A percentile compares a stretch with the other conserved stretches of the same genome.
Evolutionary conservation across 176 grass and related monocot genomes (phyloP).

Genomic region (Leersia perrieri): DNA sequence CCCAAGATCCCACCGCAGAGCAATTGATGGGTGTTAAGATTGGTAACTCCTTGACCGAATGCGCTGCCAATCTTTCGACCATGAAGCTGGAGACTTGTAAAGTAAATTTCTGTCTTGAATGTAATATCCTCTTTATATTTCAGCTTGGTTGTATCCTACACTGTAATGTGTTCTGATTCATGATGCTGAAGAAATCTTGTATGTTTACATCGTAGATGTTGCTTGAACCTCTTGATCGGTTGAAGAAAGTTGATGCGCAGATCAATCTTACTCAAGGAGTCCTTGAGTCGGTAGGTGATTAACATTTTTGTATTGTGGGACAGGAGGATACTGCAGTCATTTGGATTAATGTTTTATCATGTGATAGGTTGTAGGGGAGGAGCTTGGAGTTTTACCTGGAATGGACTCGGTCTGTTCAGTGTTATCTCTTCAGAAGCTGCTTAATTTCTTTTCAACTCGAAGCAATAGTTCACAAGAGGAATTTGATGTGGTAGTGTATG

Average conservation of each 20-base stretch:
- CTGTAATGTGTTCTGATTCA: not conserved
- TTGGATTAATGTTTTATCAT: slow-evolving; percentile 42
- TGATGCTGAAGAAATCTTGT: not conserved
- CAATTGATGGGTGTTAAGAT: slow-evolving; percentile 75
- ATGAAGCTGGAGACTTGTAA: slow-evolving; percentile 84
- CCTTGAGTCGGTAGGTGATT: slow-evolving; percentile 71
- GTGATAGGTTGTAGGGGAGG: slow-evolving; percentile 88
- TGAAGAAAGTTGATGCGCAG: slow-evolving; percentile 83
- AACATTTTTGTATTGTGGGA: not conserved
- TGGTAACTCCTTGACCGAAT: slow-evolving; percentile 46
- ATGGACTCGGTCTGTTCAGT: slow-evolving; percentile 76
- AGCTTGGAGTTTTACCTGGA: slow-evolving; percentile 84
- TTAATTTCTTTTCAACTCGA: slow-evolving; percentile 63
- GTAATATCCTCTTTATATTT: not conserved
- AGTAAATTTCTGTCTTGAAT: slow-evolving; percentile 43
- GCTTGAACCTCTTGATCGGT: slow-evolving; percentile 71
- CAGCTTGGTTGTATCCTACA: not conserved
- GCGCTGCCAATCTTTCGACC: slow-evolving; percentile 52
- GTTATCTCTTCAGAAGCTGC: slow-evolving; percentile 72
- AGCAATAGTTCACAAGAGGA: slow-evolving; percentile 45
- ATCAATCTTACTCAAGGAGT: slow-evolving; percentile 88
- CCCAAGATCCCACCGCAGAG: slow-evolving; percentile 64
- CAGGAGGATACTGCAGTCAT: slow-evolving; percentile 30
- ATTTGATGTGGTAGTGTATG: slow-evolving; percentile 86
- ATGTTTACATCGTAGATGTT: slow-evolving; percentile 54